Conservation (phyloP, 352 stramenopile species). For the Phytophthora ohioensis region DNA sequence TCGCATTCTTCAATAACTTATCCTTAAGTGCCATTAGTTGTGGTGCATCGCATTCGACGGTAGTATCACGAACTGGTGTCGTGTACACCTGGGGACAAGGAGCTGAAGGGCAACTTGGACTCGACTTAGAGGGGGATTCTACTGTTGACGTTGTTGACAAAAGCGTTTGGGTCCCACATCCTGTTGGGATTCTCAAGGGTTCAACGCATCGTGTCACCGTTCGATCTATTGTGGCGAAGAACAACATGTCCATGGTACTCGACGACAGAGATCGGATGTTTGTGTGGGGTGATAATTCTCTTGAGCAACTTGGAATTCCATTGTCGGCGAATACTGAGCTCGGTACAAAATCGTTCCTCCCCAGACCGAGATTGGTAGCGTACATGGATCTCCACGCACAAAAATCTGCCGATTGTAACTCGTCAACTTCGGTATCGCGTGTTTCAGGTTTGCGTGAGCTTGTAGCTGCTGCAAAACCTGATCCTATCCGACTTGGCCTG, state of each 20-base stretch:
- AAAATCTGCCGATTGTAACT: not conserved
- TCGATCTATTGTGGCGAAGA: constrained; percentile 43
- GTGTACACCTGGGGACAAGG: constrained; percentile 72
- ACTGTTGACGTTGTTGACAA: constrained; percentile 12
- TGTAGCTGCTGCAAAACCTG: constrained; percentile 28
- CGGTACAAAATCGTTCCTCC: constrained; percentile 20
- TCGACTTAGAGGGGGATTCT: constrained; percentile 12
- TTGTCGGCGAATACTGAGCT: constrained; percentile 7
- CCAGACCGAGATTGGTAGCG: constrained; percentile 47
- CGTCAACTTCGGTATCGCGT: constrained; percentile 15
- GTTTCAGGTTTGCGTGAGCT: constrained; percentile 45
- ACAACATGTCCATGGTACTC: constrained; percentile 45
- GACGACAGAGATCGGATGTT: constrained; percentile 65
- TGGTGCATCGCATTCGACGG: constrained; percentile 60
- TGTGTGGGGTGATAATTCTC: constrained; percentile 56
- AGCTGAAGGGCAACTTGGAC: constrained; percentile 60
- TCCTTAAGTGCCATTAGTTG: constrained; percentile 42
- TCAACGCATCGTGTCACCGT: constrained; percentile 42
- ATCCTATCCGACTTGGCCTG: constrained; percentile 46
- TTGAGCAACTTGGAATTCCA: constrained; percentile 46
- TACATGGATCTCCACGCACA: constrained; percentile 55
- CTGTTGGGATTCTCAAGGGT: constrained; percentile 27
- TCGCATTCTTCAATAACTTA: constrained; percentile 56
- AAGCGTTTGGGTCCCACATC: constrained; percentile 22
- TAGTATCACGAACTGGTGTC: constrained; percentile 48